phyloP scores from a whole-genome alignment of 805 yeast species.

The Hanseniaspora jakobsenii region DNA sequence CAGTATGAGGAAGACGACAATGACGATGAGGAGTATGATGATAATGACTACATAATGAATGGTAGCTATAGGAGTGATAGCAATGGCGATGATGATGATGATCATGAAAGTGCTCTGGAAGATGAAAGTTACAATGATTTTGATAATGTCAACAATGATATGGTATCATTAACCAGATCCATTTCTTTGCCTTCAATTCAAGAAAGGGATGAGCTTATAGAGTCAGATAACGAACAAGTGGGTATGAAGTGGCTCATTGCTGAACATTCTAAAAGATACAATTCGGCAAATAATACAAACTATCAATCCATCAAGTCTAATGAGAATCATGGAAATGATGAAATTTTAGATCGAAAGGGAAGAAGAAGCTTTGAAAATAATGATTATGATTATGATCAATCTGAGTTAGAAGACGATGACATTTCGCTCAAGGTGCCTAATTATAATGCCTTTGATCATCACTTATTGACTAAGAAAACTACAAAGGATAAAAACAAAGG shows the following conservation, averaged over 20 bases:
- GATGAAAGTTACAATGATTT: slow-evolving; percentile 7
- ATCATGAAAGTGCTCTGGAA: neutral
- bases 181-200: slow-evolving; percentile 33
- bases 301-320: neutral
- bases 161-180: slow-evolving; percentile 32
- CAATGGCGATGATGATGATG: neutral
- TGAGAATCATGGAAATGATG: slow-evolving; percentile 20
- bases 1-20: neutral
- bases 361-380: slow-evolving; percentile 20
- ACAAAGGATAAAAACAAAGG: slow-evolving; percentile 10
- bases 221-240: slow-evolving; percentile 15
- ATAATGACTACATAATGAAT: no score
- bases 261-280: slow-evolving; percentile 32
- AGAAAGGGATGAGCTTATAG: slow-evolving; percentile 23
- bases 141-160: slow-evolving; percentile 14
- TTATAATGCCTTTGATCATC: slow-evolving; percentile 13
- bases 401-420: slow-evolving; percentile 19
- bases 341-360: slow-evolving; percentile 12
- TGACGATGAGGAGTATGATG: neutral
- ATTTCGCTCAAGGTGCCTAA: slow-evolving; percentile 6
- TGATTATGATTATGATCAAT: slow-evolving; percentile 14
- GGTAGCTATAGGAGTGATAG: no score
- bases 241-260: slow-evolving; percentile 31
- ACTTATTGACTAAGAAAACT: neutral
- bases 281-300: slow-evolving; percentile 19